These are phyloP conservation scores for Candida peoriensis DNA, from an alignment of 805 yeast species.

Conservation along the genomic window DNA sequence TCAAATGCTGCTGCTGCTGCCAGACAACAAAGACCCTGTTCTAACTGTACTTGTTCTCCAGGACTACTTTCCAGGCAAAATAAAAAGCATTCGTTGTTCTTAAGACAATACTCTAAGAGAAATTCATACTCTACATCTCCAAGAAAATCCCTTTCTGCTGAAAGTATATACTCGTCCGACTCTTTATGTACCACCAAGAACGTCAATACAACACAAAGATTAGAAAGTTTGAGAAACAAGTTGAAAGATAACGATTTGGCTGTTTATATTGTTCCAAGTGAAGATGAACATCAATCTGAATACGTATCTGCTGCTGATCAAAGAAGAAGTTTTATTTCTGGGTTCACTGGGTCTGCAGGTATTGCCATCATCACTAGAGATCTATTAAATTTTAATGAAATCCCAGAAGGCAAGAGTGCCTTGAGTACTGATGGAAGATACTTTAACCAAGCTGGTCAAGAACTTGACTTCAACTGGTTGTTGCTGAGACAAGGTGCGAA, in stretches of 20 bases:
- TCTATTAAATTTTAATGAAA: slow-evolving; percentile 34
- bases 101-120: slow-evolving; percentile 34
- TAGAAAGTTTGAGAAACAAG: slow-evolving; percentile 52
- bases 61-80: slow-evolving; percentile 68
- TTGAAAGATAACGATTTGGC: slow-evolving; percentile 64
- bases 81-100: slow-evolving; percentile 51
- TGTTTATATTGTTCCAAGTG: slow-evolving; percentile 77
- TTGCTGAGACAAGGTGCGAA: slow-evolving; percentile 73
- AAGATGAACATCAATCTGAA: slow-evolving; percentile 92
- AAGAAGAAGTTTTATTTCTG: slow-evolving; percentile 77
- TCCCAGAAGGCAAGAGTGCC: slow-evolving; percentile 61
- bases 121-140: slow-evolving; percentile 16
- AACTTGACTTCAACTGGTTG: slow-evolving; percentile 75
- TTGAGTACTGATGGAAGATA: slow-evolving; percentile 93
- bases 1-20: slow-evolving; percentile 7
- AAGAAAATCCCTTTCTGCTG: slow-evolving; percentile 25
- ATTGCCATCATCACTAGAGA: slow-evolving; percentile 72
- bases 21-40: slow-evolving; percentile 47
- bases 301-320: slow-evolving; percentile 79
- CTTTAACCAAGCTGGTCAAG: slow-evolving; percentile 83
- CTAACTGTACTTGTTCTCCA: slow-evolving; percentile 80
- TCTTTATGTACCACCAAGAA: slow-evolving; percentile 33
- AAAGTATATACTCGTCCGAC: slow-evolving; percentile 34
- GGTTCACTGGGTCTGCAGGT: slow-evolving; percentile 93
- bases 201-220: slow-evolving; percentile 55